Conservation (phyloP, 495 filamentous ascomycete species). For the Aspergillus incahuasiensis region DNA sequence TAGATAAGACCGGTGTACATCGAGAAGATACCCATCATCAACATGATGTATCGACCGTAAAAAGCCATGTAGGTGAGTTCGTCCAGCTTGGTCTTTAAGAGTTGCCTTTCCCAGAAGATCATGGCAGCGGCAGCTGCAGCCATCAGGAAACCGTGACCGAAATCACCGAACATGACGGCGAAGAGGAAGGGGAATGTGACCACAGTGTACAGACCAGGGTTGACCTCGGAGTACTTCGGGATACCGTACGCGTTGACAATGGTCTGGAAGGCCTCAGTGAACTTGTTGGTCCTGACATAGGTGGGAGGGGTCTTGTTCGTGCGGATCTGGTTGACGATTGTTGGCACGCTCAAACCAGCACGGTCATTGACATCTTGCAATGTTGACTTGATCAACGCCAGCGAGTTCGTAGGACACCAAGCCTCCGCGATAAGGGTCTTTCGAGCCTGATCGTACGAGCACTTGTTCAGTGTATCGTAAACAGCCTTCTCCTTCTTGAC, state of each 20-base stretch:
- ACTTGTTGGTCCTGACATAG: constrained; percentile 94
- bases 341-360: constrained; percentile 88
- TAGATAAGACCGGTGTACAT: constrained; percentile 97
- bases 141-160: constrained; percentile 90
- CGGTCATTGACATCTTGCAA: constrained; percentile 95
- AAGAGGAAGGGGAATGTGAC: constrained; percentile 98
- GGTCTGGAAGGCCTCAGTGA: constrained; percentile 96
- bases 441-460: constrained; percentile 91
- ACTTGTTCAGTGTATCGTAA: constrained; percentile 93
- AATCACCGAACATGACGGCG: constrained; percentile 98
- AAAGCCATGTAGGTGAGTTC: constrained; percentile 97
- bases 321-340: constrained; percentile 93
- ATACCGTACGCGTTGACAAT: constrained; percentile 98
- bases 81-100: constrained; percentile 79
- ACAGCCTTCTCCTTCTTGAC: constrained; percentile 98
- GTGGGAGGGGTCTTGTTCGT: constrained; percentile 97
- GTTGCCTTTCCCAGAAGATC: constrained; percentile 90
- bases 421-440: constrained; percentile 97
- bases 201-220: constrained; percentile 89
- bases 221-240: constrained; percentile 94
- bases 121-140: constrained; percentile 72
- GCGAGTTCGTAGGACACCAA: constrained; percentile 89
- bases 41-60: constrained; percentile 96
- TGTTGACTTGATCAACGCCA: constrained; percentile 90
- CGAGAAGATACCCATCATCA: constrained; percentile 96